These are phyloP conservation scores for Mortierella sp. DNA, from an alignment of 371 early-diverging fungal genomes.

Conservation along the genomic window DNA sequence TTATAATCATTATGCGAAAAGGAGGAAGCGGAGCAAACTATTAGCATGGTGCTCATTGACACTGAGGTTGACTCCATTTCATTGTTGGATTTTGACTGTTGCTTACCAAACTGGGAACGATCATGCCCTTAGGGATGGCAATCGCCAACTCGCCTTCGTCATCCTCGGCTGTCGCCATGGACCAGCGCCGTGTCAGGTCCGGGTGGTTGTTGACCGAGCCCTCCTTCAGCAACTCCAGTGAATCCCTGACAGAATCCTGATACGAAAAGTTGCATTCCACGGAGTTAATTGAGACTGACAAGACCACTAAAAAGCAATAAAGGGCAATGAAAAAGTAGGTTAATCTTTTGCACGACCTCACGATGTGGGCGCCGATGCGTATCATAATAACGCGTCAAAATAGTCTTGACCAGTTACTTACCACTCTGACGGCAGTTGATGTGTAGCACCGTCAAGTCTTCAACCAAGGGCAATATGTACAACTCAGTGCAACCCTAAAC, in stretches of 20 bases:
- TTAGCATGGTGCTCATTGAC: background rate
- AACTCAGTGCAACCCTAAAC: conserved; percentile 75
- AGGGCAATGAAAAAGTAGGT: background rate
- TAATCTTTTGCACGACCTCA: background rate
- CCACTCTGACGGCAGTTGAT: conserved; percentile 77
- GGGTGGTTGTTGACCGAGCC: conserved; percentile 69
- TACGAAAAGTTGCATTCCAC: conserved; percentile 65
- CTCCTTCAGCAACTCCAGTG: conserved; percentile 61
- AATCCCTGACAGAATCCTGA: conserved; percentile 66
- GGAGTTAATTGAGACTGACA: conserved; percentile 70
- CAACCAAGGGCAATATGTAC: conserved; percentile 67
- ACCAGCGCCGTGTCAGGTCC: conserved; percentile 70
- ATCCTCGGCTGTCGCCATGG: conserved; percentile 68
- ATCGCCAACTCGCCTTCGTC: conserved; percentile 80
- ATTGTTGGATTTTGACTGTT: conserved; percentile 9
- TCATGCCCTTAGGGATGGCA: conserved; percentile 66
- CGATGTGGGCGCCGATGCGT: background rate
- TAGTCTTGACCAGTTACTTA: conserved; percentile 44
- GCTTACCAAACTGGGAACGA: conserved; percentile 40
- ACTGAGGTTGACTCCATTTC: background rate
- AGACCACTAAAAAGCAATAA: conserved; percentile 62
- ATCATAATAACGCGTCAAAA: background rate
- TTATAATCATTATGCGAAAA: conserved; percentile 27
- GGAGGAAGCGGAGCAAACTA: conserved; percentile 31
- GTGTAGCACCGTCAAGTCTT: conserved; percentile 62